These are phyloP conservation scores for Cordyceps javanica DNA, from an alignment of 2,329 filamentous ascomycete genomes.

Conservation along the genomic window DNA sequence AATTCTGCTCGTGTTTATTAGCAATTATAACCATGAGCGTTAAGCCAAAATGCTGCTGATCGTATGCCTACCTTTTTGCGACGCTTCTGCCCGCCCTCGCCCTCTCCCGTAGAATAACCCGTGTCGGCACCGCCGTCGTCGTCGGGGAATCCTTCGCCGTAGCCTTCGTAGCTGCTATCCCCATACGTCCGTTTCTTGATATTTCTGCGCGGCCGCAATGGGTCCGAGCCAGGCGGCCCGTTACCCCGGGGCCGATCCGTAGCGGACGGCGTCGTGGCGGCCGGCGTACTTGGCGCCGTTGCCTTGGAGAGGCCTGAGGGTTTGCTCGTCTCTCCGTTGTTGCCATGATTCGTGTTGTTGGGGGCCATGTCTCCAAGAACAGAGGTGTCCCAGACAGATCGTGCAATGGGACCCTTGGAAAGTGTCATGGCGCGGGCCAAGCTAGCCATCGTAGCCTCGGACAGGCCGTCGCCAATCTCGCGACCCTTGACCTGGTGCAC, in stretches of 20 bases:
- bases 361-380: slow-evolving; percentile 52
- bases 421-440: slow-evolving; percentile 50
- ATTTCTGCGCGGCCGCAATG: slow-evolving; percentile 54
- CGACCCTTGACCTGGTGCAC: slow-evolving; percentile 47
- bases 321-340: slow-evolving; percentile 32
- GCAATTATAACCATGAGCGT: neutral
- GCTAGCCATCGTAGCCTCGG: slow-evolving; percentile 34
- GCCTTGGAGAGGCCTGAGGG: slow-evolving; percentile 37
- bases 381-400: slow-evolving; percentile 49
- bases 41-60: neutral
- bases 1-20: slow-evolving; percentile 33
- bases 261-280: slow-evolving; percentile 27
- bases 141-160: slow-evolving; percentile 64
- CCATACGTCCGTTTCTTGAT: slow-evolving; percentile 72
- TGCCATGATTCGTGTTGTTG: slow-evolving; percentile 25
- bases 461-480: slow-evolving; percentile 49
- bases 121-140: slow-evolving; percentile 53
- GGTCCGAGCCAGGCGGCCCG: slow-evolving; percentile 36
- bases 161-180: slow-evolving; percentile 68
- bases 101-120: slow-evolving; percentile 67
- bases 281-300: slow-evolving; percentile 48
- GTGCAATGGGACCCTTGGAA: slow-evolving; percentile 51
- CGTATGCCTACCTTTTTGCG: slow-evolving; percentile 54
- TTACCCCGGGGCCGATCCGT: slow-evolving; percentile 33
- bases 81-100: slow-evolving; percentile 59